Evolutionary conservation across 441 rosid species (phyloP).

Genomic region (Adansonia madagascariensis): DNA sequence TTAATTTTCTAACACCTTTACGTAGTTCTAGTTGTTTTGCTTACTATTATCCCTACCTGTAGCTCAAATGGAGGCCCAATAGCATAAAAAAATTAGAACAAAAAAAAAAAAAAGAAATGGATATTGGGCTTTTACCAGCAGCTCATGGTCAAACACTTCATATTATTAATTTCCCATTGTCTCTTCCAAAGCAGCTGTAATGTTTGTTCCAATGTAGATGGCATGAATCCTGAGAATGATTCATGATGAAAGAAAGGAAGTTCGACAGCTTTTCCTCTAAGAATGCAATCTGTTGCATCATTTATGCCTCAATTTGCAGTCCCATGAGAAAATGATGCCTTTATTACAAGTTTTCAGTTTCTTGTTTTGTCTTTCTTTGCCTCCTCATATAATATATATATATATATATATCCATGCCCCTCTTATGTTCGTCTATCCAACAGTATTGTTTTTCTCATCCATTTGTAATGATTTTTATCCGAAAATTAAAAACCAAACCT

Average conservation of each 20-base stretch:
- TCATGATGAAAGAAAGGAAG: constrained; percentile 21
- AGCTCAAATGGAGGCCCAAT: not conserved
- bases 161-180: not conserved
- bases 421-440: not conserved
- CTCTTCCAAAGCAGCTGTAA: not conserved
- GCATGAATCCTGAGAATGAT: constrained; percentile 42
- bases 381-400: constrained; percentile 18
- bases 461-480: not conserved
- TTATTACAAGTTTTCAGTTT: constrained; percentile 24
- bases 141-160: not conserved
- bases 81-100: not conserved
- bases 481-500: not conserved
- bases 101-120: not conserved
- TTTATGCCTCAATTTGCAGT: constrained; percentile 55
- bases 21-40: no score
- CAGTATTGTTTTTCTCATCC: not conserved
- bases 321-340: constrained; percentile 47
- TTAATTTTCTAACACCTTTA: no score
- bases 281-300: constrained; percentile 46
- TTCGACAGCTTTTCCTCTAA: constrained; percentile 28
- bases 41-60: no score
- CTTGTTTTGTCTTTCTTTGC: constrained; percentile 32
- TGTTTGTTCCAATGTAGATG: constrained; percentile 38
- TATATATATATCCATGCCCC: not conserved
- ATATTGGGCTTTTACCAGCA: not conserved